Evolutionary conservation across 352 stramenopile species (phyloP), one percentile per base, ranked within the genome.

Genomic region (Phytopythium ostracodes): DNA sequence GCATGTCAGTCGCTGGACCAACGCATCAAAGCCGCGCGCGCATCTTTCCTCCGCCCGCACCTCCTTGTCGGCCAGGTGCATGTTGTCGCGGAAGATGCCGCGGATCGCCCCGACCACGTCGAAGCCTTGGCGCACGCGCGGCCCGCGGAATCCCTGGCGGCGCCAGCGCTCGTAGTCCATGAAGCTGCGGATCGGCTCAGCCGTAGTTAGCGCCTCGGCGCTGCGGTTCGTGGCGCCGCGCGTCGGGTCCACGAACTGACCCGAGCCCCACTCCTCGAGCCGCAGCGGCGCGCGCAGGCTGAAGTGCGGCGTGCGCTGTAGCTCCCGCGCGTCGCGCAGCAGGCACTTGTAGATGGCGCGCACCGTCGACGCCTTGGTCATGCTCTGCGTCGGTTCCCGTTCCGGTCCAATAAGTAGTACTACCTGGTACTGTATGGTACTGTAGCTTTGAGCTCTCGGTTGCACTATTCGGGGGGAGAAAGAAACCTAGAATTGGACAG

Each of bases 291-390:
- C 75, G 31, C 84, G 84, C 20, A 91, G 53, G 7, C 73, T 75
- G 60, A 89, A 91, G 62, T 89, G 73, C 54, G 81, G 81, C 42
- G 66, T 84, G 51, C 69, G 60, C 63, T 83, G 66, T 40, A 93
- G 71, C 50, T 83, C 73, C 12, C 54, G 63, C 18, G 76, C 77
- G 58, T 93, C 82, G 24, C 71, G 71, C 60, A 93, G 75, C 56
- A 93, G 65, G 65, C 76, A 87, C 31, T 80, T 76, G 68, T 91
- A 93, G 60, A 91, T 84, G 31, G 79, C 72, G 20, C 68, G 70
- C 50, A 86, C 57, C 4, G 73, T 80, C 47, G 76, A 56, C 3
- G 73, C 38, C 47, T 74, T 76, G 31, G 71, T 40, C 77, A 85
- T 88, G 22, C 42, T 38, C 14, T 7, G 43, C 6, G 43, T 50